Percentiles rank a stretch among this genome's conserved stretches.
These are phyloP conservation scores for Diddensiella transvaalensis DNA, from an alignment of 805 yeast species.

Conservation along the genomic window DNA sequence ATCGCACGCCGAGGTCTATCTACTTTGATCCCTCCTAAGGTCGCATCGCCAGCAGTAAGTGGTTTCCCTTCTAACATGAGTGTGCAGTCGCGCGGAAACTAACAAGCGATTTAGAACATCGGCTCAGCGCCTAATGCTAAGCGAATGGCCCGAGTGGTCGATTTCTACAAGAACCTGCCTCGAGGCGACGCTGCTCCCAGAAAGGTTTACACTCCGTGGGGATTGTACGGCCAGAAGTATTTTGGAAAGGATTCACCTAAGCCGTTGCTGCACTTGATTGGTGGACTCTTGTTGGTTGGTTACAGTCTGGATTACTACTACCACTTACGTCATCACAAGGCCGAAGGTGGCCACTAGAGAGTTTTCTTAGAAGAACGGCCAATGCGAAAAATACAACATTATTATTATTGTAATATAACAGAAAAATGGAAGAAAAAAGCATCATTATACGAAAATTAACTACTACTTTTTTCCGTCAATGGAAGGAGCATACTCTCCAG, in stretches of 20 bases:
- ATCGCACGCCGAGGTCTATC: constrained; percentile 90
- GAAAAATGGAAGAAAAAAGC: background rate
- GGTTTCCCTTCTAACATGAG: too few relatives aligned
- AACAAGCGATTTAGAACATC: constrained; percentile 59
- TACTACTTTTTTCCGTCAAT: background rate
- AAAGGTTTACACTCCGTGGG: constrained; percentile 43
- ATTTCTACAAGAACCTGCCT: constrained; percentile 94
- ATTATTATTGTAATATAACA: too few relatives aligned
- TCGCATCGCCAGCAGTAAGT: constrained; percentile 90
- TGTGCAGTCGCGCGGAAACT: background rate
- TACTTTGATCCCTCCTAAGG: constrained; percentile 97
- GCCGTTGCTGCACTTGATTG: constrained; percentile 60
- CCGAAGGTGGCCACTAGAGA: constrained; percentile 8
- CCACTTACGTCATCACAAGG: constrained; percentile 49
- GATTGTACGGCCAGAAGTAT: constrained; percentile 23
- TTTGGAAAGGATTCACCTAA: constrained; percentile 31
- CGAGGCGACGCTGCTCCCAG: constrained; percentile 76
- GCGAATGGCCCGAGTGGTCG: constrained; percentile 92
- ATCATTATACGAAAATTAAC: background rate
- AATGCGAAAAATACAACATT: background rate
- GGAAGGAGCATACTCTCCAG: background rate
- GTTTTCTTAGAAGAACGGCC: background rate
- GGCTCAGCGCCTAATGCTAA: constrained; percentile 96
- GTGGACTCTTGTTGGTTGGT: constrained; percentile 67
- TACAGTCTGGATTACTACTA: constrained; percentile 91